Base-by-base conservation (phyloP, 768 basidiomycete genomes). In the Tephrocybe rancida region DNA sequence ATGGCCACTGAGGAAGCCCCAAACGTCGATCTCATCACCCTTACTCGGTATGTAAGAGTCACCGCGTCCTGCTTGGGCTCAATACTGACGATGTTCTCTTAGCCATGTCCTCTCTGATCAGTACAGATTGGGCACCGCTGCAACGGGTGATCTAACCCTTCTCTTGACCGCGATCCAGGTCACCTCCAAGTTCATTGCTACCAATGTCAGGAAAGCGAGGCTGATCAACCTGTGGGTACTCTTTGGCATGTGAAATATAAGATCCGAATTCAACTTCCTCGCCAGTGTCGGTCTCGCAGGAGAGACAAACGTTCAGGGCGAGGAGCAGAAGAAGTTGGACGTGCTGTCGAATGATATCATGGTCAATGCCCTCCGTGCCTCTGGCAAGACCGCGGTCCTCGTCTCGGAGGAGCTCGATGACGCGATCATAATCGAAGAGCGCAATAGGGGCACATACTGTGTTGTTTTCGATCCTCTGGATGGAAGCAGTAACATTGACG, bases 291-390 rank as follows among this genome's bases (percentile, higher is more conserved):
- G 97, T 27, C 81, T 96, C 19, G 97, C 97, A 14, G 97, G 97
- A 14, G 94, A 95, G 67, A 91, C 91, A 24, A 99, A 99, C 67
- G 88, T 95, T 7, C 93, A 95, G 72, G 97, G 97, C 19, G 97
- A 98, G 70, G 97, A 98, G 67, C 97, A 99, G 80, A 99, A 99
- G 82, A 99, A 99, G 75, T 82, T 99, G 48, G 95, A 97, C 66
- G 88, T 97, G n/a, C 78, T 97, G 27, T 90, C 94, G 13, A 98
- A 99, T 69, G 95, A 99, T 69, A 99, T 99, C 80, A 98, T 99
- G 97, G 83, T 98, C 64, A 98, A 98, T 66, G 88, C 95, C 43
- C 83, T 99, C 29, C 85, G 92, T 37, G 95, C 95, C 3, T 95
- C 92, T n/a, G 94, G 97, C 48, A 97, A 95, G 82, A 92, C 88